Percentiles rank a stretch among this genome's conserved stretches.
Evolutionary conservation across 768 basidiomycete species (phyloP).

Genomic region (Macrocybe gigantea): DNA sequence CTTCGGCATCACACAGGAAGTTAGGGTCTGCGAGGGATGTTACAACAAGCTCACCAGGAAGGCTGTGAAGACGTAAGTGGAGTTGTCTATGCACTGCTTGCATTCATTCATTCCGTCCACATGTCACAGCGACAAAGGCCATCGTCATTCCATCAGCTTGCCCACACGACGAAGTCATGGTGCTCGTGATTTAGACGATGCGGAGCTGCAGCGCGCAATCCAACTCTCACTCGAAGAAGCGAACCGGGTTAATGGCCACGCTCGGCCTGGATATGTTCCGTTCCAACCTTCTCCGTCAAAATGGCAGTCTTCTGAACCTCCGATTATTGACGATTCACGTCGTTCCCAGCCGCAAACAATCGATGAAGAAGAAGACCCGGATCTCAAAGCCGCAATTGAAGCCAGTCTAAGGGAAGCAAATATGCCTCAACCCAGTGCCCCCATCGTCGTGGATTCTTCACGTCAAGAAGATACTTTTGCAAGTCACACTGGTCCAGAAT

Average conservation of each 20-base stretch:
- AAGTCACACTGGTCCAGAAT: conserved; percentile 28
- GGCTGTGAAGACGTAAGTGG: conserved; percentile 47
- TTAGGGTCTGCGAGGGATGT: conserved; percentile 92
- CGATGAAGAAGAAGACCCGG: conserved; percentile 86
- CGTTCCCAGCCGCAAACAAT: conserved; percentile 24
- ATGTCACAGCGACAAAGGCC: conserved; percentile 35
- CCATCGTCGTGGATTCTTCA: conserved; percentile 51
- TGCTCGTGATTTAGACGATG: conserved; percentile 65
- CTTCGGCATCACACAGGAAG: conserved; percentile 88
- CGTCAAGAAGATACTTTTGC: conserved; percentile 34
- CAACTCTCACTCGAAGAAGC: conserved; percentile 84
- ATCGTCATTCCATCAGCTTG: conserved; percentile 50
- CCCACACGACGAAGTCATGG: conserved; percentile 48
- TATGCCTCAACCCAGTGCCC: conserved; percentile 76
- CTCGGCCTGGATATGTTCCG: conserved; percentile 65
- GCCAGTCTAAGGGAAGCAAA: conserved; percentile 86
- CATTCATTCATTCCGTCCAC: conserved; percentile 2
- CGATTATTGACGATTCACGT: conserved; percentile 54
- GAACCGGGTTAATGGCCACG: conserved; percentile 37
- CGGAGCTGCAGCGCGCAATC: conserved; percentile 91
- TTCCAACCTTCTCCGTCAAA: conserved; percentile 47
- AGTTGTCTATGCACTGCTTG: neutral
- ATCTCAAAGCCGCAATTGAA: conserved; percentile 90
- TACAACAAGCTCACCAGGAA: conserved; percentile 70
- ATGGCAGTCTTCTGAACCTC: conserved; percentile 68